Evolutionary conservation across 768 basidiomycete species (phyloP).

Genomic region (Hydnomerulius pinastri): DNA sequence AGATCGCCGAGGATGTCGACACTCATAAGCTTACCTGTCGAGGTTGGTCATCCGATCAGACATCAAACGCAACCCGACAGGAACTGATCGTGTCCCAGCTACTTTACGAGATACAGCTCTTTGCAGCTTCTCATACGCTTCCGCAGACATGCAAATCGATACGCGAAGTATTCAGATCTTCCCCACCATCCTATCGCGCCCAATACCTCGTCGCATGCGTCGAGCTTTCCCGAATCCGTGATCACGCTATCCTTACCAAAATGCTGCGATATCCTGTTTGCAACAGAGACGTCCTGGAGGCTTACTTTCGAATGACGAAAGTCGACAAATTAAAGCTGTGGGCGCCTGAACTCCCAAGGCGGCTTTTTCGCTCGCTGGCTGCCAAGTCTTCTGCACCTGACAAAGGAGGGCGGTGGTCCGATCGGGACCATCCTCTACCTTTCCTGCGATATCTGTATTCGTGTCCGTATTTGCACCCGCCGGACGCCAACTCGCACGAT

Average conservation of each 20-base stretch:
- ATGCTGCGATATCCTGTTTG: conserved; percentile 48
- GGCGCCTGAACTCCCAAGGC: conserved; percentile 58
- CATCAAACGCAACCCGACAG: neutral
- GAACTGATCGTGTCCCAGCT: conserved; percentile 48
- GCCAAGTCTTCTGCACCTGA: conserved; percentile 22
- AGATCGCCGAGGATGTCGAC: conserved; percentile 12
- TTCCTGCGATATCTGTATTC: conserved; percentile 61
- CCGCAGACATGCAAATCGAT: conserved; percentile 61
- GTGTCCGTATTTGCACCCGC: conserved; percentile 38
- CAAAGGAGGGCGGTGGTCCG: conserved; percentile 41
- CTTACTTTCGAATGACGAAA: conserved; percentile 40
- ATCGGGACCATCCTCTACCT: conserved; percentile 58
- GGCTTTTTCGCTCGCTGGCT: conserved; percentile 61
- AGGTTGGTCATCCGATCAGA: conserved; percentile 27
- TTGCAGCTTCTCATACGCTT: conserved; percentile 62
- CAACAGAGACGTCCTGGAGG: conserved; percentile 42
- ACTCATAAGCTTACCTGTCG: conserved; percentile 35
- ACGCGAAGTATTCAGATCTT: conserved; percentile 50
- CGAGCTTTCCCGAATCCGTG: conserved; percentile 18
- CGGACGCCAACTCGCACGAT: conserved; percentile 64
- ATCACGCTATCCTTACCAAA: conserved; percentile 38
- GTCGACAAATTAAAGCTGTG: neutral
- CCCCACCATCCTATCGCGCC: conserved; percentile 62
- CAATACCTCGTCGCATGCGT: conserved; percentile 56
- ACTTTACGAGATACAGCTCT: conserved; percentile 74